These are phyloP conservation scores for Adenanthera pavonina DNA, from an alignment of 306 rosid genomes.

Conservation along the genomic window DNA sequence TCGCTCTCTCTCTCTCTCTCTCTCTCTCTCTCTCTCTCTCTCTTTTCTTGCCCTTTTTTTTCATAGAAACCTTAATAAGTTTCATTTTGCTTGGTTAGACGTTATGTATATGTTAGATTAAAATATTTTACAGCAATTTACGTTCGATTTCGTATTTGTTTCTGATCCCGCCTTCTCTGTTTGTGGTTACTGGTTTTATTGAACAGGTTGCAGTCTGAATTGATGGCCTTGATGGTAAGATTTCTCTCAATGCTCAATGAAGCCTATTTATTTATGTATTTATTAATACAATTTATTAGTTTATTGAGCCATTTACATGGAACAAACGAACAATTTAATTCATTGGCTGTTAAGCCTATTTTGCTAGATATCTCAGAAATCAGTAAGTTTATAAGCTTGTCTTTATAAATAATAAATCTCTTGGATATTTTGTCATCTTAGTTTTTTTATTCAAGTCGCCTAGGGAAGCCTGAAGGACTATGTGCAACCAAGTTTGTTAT, in stretches of 20 bases:
- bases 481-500: neutral
- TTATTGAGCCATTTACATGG: neutral
- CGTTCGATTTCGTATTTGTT: neutral
- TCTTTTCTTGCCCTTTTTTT: neutral
- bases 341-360: neutral
- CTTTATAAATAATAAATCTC: neutral
- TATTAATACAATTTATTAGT: neutral
- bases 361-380: neutral
- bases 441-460: no score
- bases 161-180: conserved; percentile 32
- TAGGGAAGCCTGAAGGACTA: neutral
- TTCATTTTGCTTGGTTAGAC: neutral
- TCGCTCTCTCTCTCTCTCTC: neutral
- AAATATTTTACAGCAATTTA: neutral
- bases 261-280: neutral
- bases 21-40: neutral
- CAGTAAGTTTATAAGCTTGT: neutral
- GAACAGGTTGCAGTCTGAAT: conserved; percentile 90
- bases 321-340: neutral
- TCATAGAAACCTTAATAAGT: neutral
- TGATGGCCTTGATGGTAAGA: conserved; percentile 97
- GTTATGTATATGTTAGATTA: neutral
- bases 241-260: neutral
- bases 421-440: neutral
- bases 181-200: conserved; percentile 9